Evolutionary conservation across 2,329 filamentous ascomycete genomes (phyloP), one percentile per base, ranked within the genome.

Genomic region (Elsinoe ampelina): DNA sequence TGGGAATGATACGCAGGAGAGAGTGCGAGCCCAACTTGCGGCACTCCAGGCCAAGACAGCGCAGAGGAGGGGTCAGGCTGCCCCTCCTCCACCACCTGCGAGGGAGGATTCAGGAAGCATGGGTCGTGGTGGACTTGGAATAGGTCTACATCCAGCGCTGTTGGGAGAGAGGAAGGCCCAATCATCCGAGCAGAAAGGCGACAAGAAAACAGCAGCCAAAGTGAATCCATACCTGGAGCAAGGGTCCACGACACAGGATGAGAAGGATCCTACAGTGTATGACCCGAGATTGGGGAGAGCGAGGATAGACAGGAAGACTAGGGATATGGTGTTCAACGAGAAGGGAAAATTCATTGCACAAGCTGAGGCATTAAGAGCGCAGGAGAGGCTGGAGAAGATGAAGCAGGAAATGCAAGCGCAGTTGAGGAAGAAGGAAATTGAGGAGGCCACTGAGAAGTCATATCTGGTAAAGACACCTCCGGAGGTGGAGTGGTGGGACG

Each of bases 291-390:
- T 84, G 11, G 79, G 80, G n/a, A 74, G 78, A 3, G 82, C 85
- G 57, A 42, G 52, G 20, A 77, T 78, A 62, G 74, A 75, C 55
- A 80, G 90, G 52, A 79, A 87, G 61, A 81, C 89, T 10, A 84
- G 88, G 59, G 84, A 88, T 61, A 78, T 98, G 15, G 75, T 89
- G 11, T 97, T 98, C 76, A 95, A 96, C 65, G 85, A 91, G 64
- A 95, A 95, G 70, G 93, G 93, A 55, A 97, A 97, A 78, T 97
- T 95, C 67, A 95, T 97, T 59, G 86, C 90, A 61, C 92, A 97
- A 72, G 93, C 88, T 6, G 92, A 89, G 69, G 91, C 91, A 57
- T 75, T 96, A 54, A 85, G 93, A 60, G 82, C 89, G 59, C 91
- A 96, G 72, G 89, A 86, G 41, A 86, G 87, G 52, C 77, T 98